These are phyloP conservation scores for Ogataea ganodermae DNA, from an alignment of 805 yeast species.

Conservation along the genomic window DNA sequence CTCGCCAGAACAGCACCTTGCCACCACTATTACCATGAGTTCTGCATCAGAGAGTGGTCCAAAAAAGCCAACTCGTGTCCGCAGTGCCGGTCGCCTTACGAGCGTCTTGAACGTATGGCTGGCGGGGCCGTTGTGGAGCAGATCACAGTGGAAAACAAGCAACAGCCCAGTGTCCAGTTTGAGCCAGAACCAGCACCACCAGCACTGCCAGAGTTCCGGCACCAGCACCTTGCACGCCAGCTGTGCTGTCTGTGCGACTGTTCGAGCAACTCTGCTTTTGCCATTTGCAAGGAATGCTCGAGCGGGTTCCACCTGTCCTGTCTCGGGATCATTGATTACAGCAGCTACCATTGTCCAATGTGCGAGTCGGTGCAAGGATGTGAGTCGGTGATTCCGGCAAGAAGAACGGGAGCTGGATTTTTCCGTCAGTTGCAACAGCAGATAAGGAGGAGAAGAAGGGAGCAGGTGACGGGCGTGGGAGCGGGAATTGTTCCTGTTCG, in stretches of 20 bases:
- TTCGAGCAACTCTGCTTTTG: constrained; percentile 24
- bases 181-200: constrained; percentile 12
- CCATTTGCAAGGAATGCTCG: constrained; percentile 36
- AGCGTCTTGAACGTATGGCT: constrained; percentile 24
- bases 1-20: constrained; percentile 37
- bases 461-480: too few species aligned
- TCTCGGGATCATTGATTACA: constrained; percentile 28
- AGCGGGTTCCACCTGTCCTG: constrained; percentile 36
- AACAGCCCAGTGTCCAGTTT: constrained; percentile 23
- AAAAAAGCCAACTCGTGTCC: constrained; percentile 40
- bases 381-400: constrained; percentile 20
- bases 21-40: constrained; percentile 37
- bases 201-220: constrained; percentile 9
- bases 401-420: constrained; percentile 23
- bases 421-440: constrained; percentile 23
- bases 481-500: too few species aligned
- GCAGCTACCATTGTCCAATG: constrained; percentile 37
- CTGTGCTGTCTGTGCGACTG: constrained; percentile 37
- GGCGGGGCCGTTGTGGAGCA: constrained; percentile 19
- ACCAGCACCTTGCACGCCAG: constrained; percentile 28
- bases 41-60: constrained; percentile 39
- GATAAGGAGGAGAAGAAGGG: too few species aligned
- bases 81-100: constrained; percentile 33
- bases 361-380: constrained; percentile 36
- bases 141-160: constrained; percentile 25